Percentiles rank a stretch among this genome's conserved stretches.
phyloP scores from a whole-genome alignment of 768 basidiomycete genomes.

The Boletus coccyginus region DNA sequence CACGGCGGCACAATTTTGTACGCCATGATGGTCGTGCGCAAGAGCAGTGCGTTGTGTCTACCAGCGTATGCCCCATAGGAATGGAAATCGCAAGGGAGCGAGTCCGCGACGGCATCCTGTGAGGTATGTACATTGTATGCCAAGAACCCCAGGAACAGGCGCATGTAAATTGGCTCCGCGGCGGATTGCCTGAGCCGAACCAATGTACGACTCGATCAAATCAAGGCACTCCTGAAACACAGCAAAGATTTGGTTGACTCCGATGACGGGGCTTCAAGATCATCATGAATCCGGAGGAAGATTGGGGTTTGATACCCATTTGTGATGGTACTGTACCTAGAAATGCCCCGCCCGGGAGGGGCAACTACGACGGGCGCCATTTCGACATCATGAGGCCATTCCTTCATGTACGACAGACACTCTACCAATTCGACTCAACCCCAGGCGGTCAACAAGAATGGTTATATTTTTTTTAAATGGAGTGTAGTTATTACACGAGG shows the following conservation, averaged over 20 bases:
- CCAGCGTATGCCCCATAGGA: background rate
- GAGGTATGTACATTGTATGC: conserved; percentile 2
- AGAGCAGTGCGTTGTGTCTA: background rate
- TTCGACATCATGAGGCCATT: background rate
- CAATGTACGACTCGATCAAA: background rate
- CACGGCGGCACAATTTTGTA: background rate
- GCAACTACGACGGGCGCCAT: too few relatives aligned
- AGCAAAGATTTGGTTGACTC: background rate
- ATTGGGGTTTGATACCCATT: background rate
- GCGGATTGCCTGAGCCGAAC: too few relatives aligned
- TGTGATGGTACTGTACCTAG: background rate
- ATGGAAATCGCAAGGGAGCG: background rate
- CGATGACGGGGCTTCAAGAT: background rate
- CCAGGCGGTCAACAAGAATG: too few relatives aligned
- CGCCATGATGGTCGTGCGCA: conserved; percentile 1
- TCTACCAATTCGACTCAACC: background rate
- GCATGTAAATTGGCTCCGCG: background rate
- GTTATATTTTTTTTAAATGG: background rate
- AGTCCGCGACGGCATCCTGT: background rate
- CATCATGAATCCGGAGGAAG: background rate
- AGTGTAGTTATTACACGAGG: background rate
- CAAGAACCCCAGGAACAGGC: background rate
- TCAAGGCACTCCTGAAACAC: background rate
- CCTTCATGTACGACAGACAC: background rate
- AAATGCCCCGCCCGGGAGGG: background rate